phyloP scores from a whole-genome alignment of 2,329 filamentous ascomycete species.

The Didymella pinodella region DNA sequence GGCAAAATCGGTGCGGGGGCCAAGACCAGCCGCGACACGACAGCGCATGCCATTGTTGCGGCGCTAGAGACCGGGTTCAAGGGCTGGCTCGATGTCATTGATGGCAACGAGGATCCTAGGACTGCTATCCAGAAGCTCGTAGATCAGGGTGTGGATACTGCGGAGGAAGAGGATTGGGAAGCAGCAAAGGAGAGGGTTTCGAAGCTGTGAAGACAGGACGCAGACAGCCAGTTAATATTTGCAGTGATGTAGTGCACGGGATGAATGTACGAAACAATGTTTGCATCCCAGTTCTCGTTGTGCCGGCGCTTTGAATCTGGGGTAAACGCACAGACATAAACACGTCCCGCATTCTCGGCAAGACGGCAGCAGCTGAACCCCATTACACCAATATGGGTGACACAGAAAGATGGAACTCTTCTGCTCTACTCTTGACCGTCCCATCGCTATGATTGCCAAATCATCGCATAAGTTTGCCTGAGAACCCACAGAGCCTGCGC shows the following conservation, averaged over 20 bases:
- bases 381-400: constrained; percentile 9
- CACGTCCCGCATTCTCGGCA: constrained; percentile 6
- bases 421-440: not conserved
- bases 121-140: constrained; percentile 17
- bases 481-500: not conserved
- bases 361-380: constrained; percentile 15
- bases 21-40: constrained; percentile 59
- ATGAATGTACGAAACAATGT: not conserved
- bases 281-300: not conserved
- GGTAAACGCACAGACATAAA: constrained; percentile 25
- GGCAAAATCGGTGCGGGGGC: constrained; percentile 56
- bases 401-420: not conserved
- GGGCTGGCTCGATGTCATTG: constrained; percentile 64
- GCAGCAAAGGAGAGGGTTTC: constrained; percentile 18
- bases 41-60: constrained; percentile 60
- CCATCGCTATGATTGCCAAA: not conserved
- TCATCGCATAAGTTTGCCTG: not conserved
- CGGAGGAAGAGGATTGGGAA: constrained; percentile 20
- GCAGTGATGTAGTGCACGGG: not conserved
- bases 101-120: constrained; percentile 57
- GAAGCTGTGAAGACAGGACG: constrained; percentile 2
- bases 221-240: not conserved
- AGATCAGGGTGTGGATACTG: constrained; percentile 16
- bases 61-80: constrained; percentile 59
- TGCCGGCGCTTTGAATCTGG: constrained; percentile 9